Conservation (phyloP, 148 eudicot species). For the Linanthus parryae region DNA sequence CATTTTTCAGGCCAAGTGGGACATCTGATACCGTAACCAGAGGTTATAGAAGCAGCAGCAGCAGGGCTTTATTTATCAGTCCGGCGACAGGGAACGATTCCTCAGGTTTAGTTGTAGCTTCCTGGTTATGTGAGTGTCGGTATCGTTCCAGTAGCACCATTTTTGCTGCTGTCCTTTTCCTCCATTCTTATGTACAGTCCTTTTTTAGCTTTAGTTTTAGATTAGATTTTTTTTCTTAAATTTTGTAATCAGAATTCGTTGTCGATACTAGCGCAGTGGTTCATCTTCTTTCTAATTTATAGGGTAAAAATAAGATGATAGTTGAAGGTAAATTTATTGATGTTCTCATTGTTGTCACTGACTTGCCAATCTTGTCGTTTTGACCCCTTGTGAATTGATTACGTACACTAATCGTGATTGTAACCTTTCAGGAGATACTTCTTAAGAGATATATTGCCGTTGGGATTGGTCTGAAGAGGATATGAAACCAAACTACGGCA, state of each 20-base stretch:
- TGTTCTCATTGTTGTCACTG: neutral
- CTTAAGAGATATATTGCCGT: no score
- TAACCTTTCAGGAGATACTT: neutral
- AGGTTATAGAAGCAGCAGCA: conserved; percentile 8
- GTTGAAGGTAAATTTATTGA: neutral
- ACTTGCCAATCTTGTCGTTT: neutral
- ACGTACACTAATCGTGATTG: neutral
- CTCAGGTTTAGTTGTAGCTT: conserved; percentile 12
- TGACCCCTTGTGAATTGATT: neutral
- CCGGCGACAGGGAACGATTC: conserved; percentile 20
- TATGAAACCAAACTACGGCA: no score
- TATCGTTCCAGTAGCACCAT: conserved; percentile 11
- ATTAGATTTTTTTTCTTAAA: conserved; percentile 26
- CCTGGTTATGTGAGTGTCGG: neutral
- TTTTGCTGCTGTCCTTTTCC: conserved; percentile 20
- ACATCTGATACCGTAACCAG: conserved; percentile 40
- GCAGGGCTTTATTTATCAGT: conserved; percentile 3
- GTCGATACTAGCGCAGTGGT: conserved; percentile 19
- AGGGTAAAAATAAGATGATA: conserved; percentile 6
- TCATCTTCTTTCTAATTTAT: conserved; percentile 7
- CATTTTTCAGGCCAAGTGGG: conserved; percentile 77
- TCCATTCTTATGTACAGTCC: conserved; percentile 83
- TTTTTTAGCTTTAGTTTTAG: conserved; percentile 9
- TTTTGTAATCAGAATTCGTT: conserved; percentile 46
- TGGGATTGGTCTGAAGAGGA: no score